Evolutionary conservation across 177 flowering plant genomes (phyloP), one percentile per base, ranked within the genome.

Genomic region (Tripterygium wilfordii): DNA sequence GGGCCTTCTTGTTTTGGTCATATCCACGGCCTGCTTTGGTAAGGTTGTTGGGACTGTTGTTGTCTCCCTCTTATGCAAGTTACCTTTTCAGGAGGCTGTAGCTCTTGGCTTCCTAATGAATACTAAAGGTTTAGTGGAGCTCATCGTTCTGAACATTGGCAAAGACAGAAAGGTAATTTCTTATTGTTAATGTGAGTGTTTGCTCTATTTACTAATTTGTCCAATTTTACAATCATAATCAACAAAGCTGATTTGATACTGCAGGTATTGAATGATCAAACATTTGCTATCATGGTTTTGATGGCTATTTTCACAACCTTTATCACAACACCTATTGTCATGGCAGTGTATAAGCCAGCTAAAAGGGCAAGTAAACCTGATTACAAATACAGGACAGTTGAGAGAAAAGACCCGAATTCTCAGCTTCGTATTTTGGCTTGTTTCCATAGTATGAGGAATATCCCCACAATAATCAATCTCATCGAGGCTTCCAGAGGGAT

Each of bases 131-230:
- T 48, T 77, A 64, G 80, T 80, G 48, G 82, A 80, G 48, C 76
- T 80, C 48, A 80, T 77, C 42, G 86, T 76, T 31, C 80, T 79
- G 51, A 76, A 79, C 55, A 76, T 79, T 42, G 82, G 85, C 1
- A 80, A 68, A 55, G 86, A 80, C 28, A 63, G 80, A 58, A 64
- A 62, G 69, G 86, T 76, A 69, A 51, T 16, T n/a, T 6, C 10
- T 0, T 17, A 7, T 4, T 31, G 18, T 36, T 25, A 20, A 31
- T 27, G 48, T 5, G 20, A 25, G 5, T 42, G 7, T 7, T 30
- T 7, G 7, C 33, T 12, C 7, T 6, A 12, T 6, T 12, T 30
- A 30, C 17, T n/a, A 24, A n/a, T 36, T 17, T 22, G 24, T 3
- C 4, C 16, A 23, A 13, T 8, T 13, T 38, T 38, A 3, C 7